Evolutionary conservation across 345 rosid genomes (phyloP), one percentile per base, ranked within the genome.

Genomic region (Pugionium cornutum): DNA sequence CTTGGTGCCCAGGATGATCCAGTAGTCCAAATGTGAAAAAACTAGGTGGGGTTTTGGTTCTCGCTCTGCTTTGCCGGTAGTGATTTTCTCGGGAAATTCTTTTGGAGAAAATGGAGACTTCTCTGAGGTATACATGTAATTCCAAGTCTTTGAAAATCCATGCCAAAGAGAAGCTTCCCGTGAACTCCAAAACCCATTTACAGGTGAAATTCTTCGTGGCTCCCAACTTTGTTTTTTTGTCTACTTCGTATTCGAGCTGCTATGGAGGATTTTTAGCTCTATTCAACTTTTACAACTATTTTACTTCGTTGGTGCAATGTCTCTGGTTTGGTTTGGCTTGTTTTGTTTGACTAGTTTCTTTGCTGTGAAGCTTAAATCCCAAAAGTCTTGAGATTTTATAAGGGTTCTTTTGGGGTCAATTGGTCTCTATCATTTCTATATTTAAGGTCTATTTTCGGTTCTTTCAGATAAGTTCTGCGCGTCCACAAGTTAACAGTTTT

Each of bases 141-240:
- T 81, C 89, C 40, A 94, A 64, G 77, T 73, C 87, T 66, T 66
- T 89, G 61, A 83, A 78, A 70, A 83, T 94, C 75, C 96, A 94
- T 70, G 97, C 92, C 51, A 94, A 92, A 79, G 81, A 94, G 84
- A 88, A 82, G 75, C 51, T 94, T 41, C 64, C 70, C 7, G 74
- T 88, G 53, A 85, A 80, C 72, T 81, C 90, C 10, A 77, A 68
- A 10, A 89, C 95, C 62, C 84, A 65, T 74, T 67, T 92, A 73
- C 92, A 89, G 96, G 99, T 85, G 31, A n/a, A 8, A 9, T 32
- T 56, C 55, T 6, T 49, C 49, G 30, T 26, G 7, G 7, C 53
- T 60, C 39, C 25, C 30, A 43, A 43, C 42, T 47, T 33, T 3
- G 35, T 31, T 9, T 32, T 6, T 26, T 2, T n/a, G 31, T 53